A percentile compares a stretch with the other conserved stretches of the same genome.
phyloP scores from a whole-genome alignment of 2,329 filamentous ascomycete genomes.

The Diaporthe citri region DNA sequence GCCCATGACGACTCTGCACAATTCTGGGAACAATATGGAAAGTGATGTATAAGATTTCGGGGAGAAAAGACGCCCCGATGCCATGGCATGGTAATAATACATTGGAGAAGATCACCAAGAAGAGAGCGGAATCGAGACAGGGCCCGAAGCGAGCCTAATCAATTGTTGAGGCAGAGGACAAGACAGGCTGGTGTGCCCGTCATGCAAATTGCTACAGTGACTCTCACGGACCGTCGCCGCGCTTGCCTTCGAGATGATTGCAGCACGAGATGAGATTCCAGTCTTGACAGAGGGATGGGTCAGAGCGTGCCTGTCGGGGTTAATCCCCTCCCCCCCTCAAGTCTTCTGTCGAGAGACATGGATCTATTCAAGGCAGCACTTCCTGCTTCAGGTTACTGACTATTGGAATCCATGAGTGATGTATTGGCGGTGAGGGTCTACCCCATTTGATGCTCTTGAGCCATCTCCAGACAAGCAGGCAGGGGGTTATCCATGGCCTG shows the following conservation, averaged over 20 bases:
- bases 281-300: not conserved
- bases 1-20: not conserved
- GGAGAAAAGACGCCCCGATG: not conserved
- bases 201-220: not conserved
- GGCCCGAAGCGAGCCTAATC: not conserved
- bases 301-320: not conserved
- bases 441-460: not conserved
- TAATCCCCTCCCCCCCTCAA: not conserved
- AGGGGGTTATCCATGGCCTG: not conserved
- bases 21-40: not conserved
- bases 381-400: not conserved
- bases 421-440: not conserved
- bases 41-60: not conserved
- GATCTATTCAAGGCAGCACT: not conserved
- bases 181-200: not conserved
- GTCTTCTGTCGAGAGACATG: not conserved
- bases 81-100: not conserved
- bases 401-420: too few relatives aligned
- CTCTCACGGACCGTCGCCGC: not conserved
- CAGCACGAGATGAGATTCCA: not conserved
- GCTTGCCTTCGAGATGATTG: not conserved
- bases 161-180: constrained; percentile 11
- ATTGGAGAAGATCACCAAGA: not conserved
- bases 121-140: not conserved
- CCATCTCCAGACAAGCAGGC: not conserved